phyloP scores from a whole-genome alignment of 495 filamentous ascomycete genomes.

The Chaetomium fimeti region DNA sequence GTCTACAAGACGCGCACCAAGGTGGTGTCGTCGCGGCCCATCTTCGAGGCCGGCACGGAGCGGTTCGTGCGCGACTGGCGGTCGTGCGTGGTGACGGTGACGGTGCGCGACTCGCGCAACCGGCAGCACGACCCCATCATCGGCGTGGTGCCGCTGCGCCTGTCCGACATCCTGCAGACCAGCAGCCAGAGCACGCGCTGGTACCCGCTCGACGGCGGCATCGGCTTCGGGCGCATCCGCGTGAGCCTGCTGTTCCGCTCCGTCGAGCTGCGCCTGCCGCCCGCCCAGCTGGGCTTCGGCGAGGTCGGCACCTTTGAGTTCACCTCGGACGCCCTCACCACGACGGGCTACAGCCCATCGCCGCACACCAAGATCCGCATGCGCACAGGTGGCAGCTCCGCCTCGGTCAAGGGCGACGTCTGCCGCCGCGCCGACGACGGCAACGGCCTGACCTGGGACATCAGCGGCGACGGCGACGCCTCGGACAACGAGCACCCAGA shows the following conservation, averaged over 20 bases:
- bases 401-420: constrained; percentile 60
- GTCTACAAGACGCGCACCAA: constrained; percentile 91
- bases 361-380: constrained; percentile 76
- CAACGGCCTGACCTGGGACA: constrained; percentile 65
- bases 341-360: constrained; percentile 54
- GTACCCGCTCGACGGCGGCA: constrained; percentile 59
- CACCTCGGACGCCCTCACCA: constrained; percentile 59
- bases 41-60: constrained; percentile 95
- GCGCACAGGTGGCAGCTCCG: constrained; percentile 80
- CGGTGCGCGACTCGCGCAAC: constrained; percentile 81
- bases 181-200: constrained; percentile 70
- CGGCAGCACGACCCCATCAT: constrained; percentile 93
- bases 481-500: too few species aligned
- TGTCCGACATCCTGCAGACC: constrained; percentile 82
- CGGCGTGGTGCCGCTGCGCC: constrained; percentile 81
- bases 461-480: constrained; percentile 46
- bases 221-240: constrained; percentile 85
- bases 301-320: constrained; percentile 95
- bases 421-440: constrained; percentile 58
- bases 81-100: constrained; percentile 78
- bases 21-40: constrained; percentile 87
- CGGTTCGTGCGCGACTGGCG: constrained; percentile 95
- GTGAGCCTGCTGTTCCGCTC: constrained; percentile 85
- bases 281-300: constrained; percentile 75
- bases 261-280: constrained; percentile 78